Evolutionary conservation across 2,329 filamentous ascomycete genomes (phyloP).

Genomic region (Nannizzia gypsea): DNA sequence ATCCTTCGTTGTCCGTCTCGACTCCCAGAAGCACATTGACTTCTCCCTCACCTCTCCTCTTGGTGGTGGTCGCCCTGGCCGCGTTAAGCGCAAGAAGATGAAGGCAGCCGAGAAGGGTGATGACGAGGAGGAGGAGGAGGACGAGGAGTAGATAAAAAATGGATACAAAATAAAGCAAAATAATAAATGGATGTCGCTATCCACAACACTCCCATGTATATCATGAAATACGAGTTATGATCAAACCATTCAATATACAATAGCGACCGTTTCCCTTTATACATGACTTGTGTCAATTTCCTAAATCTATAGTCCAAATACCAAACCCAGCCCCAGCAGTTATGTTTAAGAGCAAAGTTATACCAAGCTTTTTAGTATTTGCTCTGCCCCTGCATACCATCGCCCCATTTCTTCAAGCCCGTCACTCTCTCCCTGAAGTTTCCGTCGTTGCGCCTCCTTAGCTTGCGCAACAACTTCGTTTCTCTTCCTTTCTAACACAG

Average conservation of each 20-base stretch:
- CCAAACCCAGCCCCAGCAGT: too few relatives aligned
- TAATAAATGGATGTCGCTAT: slow-evolving; percentile 7
- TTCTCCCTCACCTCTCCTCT: slow-evolving; percentile 96
- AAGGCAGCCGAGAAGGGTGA: slow-evolving; percentile 71
- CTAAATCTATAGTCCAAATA: neutral
- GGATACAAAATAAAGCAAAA: slow-evolving; percentile 1
- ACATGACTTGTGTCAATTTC: neutral
- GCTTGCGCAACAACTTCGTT: slow-evolving; percentile 36
- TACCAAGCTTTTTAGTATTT: slow-evolving; percentile 28
- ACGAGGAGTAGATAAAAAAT: slow-evolving; percentile 4
- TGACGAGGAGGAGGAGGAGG: slow-evolving; percentile 45
- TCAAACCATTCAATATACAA: slow-evolving; percentile 1
- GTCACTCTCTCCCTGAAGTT: slow-evolving; percentile 35
- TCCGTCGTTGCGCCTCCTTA: slow-evolving; percentile 35
- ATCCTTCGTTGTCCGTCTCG: slow-evolving; percentile 98
- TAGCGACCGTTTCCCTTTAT: slow-evolving; percentile 5
- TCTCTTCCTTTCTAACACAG: slow-evolving; percentile 34
- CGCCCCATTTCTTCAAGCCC: slow-evolving; percentile 36
- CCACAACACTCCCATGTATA: slow-evolving; percentile 3
- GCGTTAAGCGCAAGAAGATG: slow-evolving; percentile 99
- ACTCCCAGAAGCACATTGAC: slow-evolving; percentile 99
- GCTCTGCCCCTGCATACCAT: slow-evolving; percentile 35
- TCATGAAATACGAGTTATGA: slow-evolving; percentile 3
- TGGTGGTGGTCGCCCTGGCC: slow-evolving; percentile 90
- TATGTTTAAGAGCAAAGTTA: neutral